These are phyloP conservation scores for Umbelopsis sp. DNA, from an alignment of 192 early-diverging fungal species.

Conservation along the genomic window DNA sequence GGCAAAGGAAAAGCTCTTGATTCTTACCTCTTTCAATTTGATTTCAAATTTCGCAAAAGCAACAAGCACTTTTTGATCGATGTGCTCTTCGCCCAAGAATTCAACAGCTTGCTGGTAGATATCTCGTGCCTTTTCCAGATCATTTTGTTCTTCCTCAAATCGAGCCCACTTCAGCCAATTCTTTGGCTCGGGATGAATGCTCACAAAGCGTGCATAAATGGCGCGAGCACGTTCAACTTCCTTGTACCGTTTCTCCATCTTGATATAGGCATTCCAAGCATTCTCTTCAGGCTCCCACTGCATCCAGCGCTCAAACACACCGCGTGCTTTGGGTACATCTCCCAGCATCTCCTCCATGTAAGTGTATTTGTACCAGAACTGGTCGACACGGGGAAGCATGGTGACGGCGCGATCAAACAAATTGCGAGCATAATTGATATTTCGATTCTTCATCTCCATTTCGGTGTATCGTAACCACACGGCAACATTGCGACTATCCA, in stretches of 20 bases:
- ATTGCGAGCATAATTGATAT: constrained; percentile 92
- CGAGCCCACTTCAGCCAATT: constrained; percentile 97
- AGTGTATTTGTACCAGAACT: constrained; percentile 95
- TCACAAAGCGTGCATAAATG: constrained; percentile 86
- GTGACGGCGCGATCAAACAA: constrained; percentile 91
- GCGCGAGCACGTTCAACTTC: constrained; percentile 81
- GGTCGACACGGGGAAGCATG: constrained; percentile 80
- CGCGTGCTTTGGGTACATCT: constrained; percentile 84
- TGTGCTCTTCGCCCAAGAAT: constrained; percentile 82
- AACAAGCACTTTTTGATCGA: constrained; percentile 94
- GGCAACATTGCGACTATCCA: constrained; percentile 85
- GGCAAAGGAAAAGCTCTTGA: background rate
- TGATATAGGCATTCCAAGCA: constrained; percentile 94
- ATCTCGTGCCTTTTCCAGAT: constrained; percentile 75
- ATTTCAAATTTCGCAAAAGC: constrained; percentile 98
- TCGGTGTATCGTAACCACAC: constrained; percentile 94
- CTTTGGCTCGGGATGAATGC: constrained; percentile 86
- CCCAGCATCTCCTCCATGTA: constrained; percentile 98
- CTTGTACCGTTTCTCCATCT: constrained; percentile 88
- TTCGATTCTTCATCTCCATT: constrained; percentile 98
- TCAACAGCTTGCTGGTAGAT: constrained; percentile 90
- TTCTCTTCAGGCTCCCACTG: constrained; percentile 93
- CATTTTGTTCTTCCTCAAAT: constrained; percentile 88
- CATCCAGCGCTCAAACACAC: constrained; percentile 99
- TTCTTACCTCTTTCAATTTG: constrained; percentile 75